Percentiles rank a stretch among this genome's conserved stretches.
Conservation (phyloP, 2,329 filamentous ascomycete species). For the Colletotrichum simmondsii region DNA sequence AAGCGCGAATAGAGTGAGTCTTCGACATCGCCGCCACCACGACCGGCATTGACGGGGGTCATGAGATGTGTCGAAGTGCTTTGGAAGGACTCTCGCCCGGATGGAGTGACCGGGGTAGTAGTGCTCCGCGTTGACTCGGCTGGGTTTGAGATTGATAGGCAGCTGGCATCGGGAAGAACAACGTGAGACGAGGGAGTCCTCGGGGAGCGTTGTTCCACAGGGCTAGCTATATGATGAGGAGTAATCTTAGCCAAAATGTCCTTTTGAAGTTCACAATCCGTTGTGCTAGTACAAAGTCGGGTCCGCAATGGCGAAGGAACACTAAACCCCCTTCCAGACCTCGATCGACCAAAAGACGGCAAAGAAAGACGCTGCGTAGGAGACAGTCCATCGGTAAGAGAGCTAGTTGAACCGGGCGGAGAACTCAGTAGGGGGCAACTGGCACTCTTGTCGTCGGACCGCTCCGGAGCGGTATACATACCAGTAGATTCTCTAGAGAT, state of each 20-base stretch:
- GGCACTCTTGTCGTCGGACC: slow-evolving; percentile 2
- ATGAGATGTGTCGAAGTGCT: slow-evolving; percentile 65
- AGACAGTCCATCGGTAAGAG: slow-evolving; percentile 45
- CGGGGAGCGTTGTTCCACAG: slow-evolving; percentile 72
- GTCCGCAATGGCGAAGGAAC: slow-evolving; percentile 48
- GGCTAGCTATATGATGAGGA: slow-evolving; percentile 67
- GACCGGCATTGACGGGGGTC: slow-evolving; percentile 76
- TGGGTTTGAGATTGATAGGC: slow-evolving; percentile 81
- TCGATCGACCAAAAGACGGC: slow-evolving; percentile 50
- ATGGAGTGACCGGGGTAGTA: slow-evolving; percentile 78
- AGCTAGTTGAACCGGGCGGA: slow-evolving; percentile 41
- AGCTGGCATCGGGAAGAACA: slow-evolving; percentile 82
- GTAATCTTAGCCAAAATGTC: slow-evolving; percentile 64
- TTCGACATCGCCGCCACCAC: slow-evolving; percentile 78
- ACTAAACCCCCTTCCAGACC: slow-evolving; percentile 43
- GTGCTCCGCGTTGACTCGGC: slow-evolving; percentile 45
- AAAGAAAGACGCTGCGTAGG: slow-evolving; percentile 47
- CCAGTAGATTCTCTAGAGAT: slow-evolving; percentile 52
- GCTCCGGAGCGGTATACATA: slow-evolving; percentile 52
- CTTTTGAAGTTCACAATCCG: slow-evolving; percentile 44
- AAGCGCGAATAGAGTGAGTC: slow-evolving; percentile 80
- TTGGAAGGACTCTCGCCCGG: slow-evolving; percentile 62
- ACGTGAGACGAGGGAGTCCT: slow-evolving; percentile 83
- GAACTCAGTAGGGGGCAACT: neutral
- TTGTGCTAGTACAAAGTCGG: slow-evolving; percentile 37